Percentiles rank a stretch among this genome's conserved stretches.
phyloP scores from a whole-genome alignment of 768 basidiomycete genomes.

The Galerina sulciceps region DNA sequence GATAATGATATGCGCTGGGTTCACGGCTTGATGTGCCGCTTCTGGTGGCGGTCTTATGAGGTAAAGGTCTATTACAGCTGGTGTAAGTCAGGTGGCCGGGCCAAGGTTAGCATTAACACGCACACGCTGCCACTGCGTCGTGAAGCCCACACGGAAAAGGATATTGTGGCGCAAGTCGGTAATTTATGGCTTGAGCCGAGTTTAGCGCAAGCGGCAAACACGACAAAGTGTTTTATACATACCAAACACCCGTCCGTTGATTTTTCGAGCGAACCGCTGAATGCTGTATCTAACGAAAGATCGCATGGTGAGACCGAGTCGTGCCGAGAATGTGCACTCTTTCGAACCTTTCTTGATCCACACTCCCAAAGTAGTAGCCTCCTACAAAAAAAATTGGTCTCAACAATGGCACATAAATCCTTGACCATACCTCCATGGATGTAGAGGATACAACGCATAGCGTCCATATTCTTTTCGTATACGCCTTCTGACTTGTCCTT shows the following conservation, averaged over 20 bases:
- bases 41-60: slow-evolving; percentile 86
- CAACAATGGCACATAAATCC: neutral
- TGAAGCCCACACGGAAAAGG: slow-evolving; percentile 95
- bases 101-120: slow-evolving; percentile 22
- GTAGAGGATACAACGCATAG: slow-evolving; percentile 84
- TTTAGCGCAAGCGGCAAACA: neutral
- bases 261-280: slow-evolving; percentile 88
- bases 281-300: slow-evolving; percentile 60
- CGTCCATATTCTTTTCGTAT: slow-evolving; percentile 77
- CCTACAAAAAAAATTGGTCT: slow-evolving; percentile 38
- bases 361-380: slow-evolving; percentile 84
- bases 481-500: slow-evolving; percentile 29
- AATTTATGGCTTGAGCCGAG: slow-evolving; percentile 66
- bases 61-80: slow-evolving; percentile 68
- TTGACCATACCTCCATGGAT: slow-evolving; percentile 66
- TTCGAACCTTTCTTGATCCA: slow-evolving; percentile 72
- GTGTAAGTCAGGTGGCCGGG: neutral
- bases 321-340: too few species aligned
- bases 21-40: slow-evolving; percentile 77
- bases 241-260: slow-evolving; percentile 89
- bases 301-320: neutral
- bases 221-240: slow-evolving; percentile 16
- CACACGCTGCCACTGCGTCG: slow-evolving; percentile 87
- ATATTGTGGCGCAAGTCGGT: slow-evolving; percentile 93
- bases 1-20: slow-evolving; percentile 81